Evolutionary conservation across 352 stramenopile species (phyloP).

Genomic region (Globisporangium cystogenes): DNA sequence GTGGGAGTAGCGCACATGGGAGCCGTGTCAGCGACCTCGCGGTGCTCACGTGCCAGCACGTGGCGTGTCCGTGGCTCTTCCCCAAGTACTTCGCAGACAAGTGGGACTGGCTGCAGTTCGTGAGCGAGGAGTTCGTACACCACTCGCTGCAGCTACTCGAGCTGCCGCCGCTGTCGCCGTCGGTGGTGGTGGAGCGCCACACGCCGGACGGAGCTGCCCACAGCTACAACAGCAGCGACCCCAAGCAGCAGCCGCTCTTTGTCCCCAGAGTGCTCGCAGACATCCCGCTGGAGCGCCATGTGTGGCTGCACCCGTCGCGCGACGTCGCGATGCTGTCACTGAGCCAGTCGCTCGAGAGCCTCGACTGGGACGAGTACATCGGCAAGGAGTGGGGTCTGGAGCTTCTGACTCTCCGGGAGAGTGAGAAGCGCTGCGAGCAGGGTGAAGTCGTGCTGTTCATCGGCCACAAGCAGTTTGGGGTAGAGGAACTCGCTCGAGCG

Average conservation of each 20-base stretch:
- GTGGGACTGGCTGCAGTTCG: conserved; percentile 81
- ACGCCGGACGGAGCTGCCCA: too few species aligned
- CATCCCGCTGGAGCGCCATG: conserved; percentile 38
- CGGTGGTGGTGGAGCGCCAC: neutral
- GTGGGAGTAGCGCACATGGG: neutral
- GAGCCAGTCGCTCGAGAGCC: conserved; percentile 20
- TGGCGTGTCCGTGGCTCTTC: conserved; percentile 78
- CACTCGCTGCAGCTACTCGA: conserved; percentile 67
- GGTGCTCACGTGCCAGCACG: conserved; percentile 76
- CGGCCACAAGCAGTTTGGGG: conserved; percentile 35
- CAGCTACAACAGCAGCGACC: neutral
- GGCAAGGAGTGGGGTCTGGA: conserved; percentile 24
- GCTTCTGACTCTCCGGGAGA: conserved; percentile 24
- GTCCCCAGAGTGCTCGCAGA: conserved; percentile 42
- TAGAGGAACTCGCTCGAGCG: neutral
- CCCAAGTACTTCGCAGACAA: conserved; percentile 69
- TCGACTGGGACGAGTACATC: conserved; percentile 16
- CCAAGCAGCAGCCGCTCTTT: conserved; percentile 3
- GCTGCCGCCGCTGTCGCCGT: conserved; percentile 6
- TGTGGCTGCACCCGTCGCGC: conserved; percentile 45
- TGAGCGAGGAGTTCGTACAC: conserved; percentile 66
- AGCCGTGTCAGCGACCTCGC: conserved; percentile 6
- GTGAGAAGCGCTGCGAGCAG: conserved; percentile 9
- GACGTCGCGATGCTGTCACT: conserved; percentile 61
- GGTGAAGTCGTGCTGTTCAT: conserved; percentile 47